Evolutionary conservation across 1,284 basidiomycete genomes (phyloP).

Genomic region (Agroathelia rolfsii): DNA sequence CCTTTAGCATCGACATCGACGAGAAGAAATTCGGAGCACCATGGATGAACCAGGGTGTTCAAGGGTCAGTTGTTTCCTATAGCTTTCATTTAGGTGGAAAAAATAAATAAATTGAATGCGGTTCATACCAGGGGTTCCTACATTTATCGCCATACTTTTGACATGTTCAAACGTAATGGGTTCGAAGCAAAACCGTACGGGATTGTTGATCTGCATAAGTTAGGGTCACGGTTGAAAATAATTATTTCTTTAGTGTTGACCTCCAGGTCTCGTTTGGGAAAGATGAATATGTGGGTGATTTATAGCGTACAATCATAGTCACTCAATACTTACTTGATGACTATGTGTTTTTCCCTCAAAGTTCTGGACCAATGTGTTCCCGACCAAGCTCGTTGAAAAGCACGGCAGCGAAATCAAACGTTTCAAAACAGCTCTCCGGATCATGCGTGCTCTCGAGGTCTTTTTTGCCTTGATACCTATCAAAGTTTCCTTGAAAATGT

Average conservation of each 20-base stretch:
- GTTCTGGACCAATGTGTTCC: conserved; percentile 41
- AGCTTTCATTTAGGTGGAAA: neutral
- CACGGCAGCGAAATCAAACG: conserved; percentile 31
- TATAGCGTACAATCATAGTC: neutral
- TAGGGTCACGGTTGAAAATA: neutral
- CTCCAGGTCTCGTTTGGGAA: conserved; percentile 38
- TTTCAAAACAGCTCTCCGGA: conserved; percentile 30
- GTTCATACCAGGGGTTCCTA: conserved; percentile 19
- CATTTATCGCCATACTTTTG: conserved; percentile 31
- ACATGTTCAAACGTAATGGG: conserved; percentile 28
- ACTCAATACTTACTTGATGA: neutral
- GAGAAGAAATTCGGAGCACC: conserved; percentile 22
- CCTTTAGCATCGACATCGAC: conserved; percentile 29
- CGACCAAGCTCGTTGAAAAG: conserved; percentile 28
- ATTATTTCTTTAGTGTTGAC: conserved; percentile 20
- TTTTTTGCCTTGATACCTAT: conserved; percentile 34
- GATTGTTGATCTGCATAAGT: neutral
- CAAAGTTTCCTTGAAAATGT: conserved; percentile 31
- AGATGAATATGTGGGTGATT: conserved; percentile 22
- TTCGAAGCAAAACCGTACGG: conserved; percentile 19
- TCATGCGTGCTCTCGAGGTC: conserved; percentile 27
- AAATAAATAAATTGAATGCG: conserved; percentile 2
- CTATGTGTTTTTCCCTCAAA: conserved; percentile 1
- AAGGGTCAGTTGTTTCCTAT: conserved; percentile 20
- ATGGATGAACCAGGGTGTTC: conserved; percentile 32